Base-by-base conservation (phyloP, 2,329 filamentous ascomycete genomes). In the Thelonectria rubi region DNA sequence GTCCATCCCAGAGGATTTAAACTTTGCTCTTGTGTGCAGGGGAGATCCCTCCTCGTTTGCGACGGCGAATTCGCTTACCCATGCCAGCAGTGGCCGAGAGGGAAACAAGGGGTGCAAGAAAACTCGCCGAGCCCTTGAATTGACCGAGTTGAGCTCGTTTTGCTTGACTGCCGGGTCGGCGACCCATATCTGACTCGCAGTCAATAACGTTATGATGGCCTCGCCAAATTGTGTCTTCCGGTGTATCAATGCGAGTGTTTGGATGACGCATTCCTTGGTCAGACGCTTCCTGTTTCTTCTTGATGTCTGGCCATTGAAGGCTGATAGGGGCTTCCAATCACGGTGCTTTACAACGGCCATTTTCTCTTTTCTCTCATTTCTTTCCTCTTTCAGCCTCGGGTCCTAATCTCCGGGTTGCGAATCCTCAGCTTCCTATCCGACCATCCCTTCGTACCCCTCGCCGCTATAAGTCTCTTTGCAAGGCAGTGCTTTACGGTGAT, bases 171-270 rank as follows among this genome's bases (percentile, higher is more conserved):
- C 32, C 32, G 32, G n/a, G 32, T 14, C 32, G 50, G 48, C 30
- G 37, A 42, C 50, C 50, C 43, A 37, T 49, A 48, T 59, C 49
- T 59, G 56, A 54, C 50, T 59, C 56, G 56, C 56, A 54, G 17
- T 17, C 39, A 17, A 17, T 43, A 26, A 43, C 24, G 40, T 45
- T 26, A 45, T 43, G n/a, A 3, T 14, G 48, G 32, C 34, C 42
- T 30, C 20, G 14, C 39, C 24, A 42, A 57, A 21, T 45, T 30
- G 14, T 14, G 2, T 24, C 21, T 26, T 40, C 3, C 20, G 2
- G n/a, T 24, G 15, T 24, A 20, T 45, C 56, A 18, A 34, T 43
- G 37, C 30, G 50, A 43, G 40, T 24, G 14, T 46, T 26, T 24
- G 15, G 47, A 50, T 54, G 26, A 54, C 51, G 26, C 51, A 34